phyloP scores from a whole-genome alignment of 2,329 filamentous ascomycete species.

The Spiromastix sp. region DNA sequence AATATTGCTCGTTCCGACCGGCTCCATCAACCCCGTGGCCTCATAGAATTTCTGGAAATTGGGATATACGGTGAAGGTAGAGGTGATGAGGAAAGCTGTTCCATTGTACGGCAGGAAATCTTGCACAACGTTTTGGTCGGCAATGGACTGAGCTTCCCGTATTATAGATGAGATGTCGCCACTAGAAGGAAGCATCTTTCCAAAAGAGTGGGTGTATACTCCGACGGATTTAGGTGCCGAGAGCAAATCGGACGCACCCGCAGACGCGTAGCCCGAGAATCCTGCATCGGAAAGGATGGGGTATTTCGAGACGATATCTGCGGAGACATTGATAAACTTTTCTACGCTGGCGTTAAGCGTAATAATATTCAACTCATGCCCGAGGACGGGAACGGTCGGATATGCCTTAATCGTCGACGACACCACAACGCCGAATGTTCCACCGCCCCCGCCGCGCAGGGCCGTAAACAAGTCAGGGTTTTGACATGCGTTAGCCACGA shows the following conservation, averaged over 20 bases:
- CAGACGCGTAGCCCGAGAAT: slow-evolving; percentile 21
- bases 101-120: slow-evolving; percentile 13
- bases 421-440: slow-evolving; percentile 48
- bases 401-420: neutral
- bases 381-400: slow-evolving; percentile 28
- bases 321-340: slow-evolving; percentile 11
- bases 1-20: slow-evolving; percentile 13
- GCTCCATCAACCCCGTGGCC: slow-evolving; percentile 16
- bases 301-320: slow-evolving; percentile 3
- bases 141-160: slow-evolving; percentile 9
- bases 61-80: slow-evolving; percentile 14
- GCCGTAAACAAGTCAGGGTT: slow-evolving; percentile 55
- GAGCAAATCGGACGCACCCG: too few species aligned
- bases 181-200: too few species aligned
- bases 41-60: slow-evolving; percentile 20
- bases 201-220: slow-evolving; percentile 18
- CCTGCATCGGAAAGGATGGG: slow-evolving; percentile 19
- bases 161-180: slow-evolving; percentile 17
- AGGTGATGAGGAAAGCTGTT: slow-evolving; percentile 18
- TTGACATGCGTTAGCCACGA: slow-evolving; percentile 36
- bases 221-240: slow-evolving; percentile 13
- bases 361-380: slow-evolving; percentile 23
- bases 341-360: slow-evolving; percentile 26
- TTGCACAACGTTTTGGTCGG: slow-evolving; percentile 13
- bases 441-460: slow-evolving; percentile 47